Evolutionary conservation across 148 eudicot genomes (phyloP).

Genomic region (Amaranthus hypochondriacus): DNA sequence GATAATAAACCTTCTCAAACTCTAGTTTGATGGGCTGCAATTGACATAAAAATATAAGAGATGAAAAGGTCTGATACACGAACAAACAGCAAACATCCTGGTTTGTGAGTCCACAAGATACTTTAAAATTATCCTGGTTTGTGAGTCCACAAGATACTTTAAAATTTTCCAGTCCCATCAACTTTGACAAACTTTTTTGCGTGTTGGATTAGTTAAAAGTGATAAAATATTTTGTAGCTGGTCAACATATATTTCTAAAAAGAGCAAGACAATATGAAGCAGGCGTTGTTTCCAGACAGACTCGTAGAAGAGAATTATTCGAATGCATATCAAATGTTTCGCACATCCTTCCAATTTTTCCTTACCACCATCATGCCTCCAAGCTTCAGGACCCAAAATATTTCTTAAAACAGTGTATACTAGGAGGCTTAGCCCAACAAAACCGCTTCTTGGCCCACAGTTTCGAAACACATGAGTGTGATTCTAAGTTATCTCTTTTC

Average conservation of each 20-base stretch:
- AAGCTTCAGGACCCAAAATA: too few relatives aligned
- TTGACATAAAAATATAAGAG: conserved; percentile 5
- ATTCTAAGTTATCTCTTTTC: too few relatives aligned
- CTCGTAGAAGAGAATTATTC: background rate
- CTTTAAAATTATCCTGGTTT: background rate
- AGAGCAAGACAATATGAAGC: background rate
- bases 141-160: background rate
- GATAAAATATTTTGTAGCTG: background rate
- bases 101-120: background rate
- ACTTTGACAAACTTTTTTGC: background rate
- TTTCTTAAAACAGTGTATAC: too few relatives aligned
- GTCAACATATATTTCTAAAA: background rate
- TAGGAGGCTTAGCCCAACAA: too few relatives aligned
- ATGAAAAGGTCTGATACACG: background rate
- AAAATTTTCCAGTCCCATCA: background rate
- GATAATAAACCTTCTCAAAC: conserved; percentile 98
- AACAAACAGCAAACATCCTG: conserved; percentile 9
- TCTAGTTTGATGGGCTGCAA: conserved; percentile 88
- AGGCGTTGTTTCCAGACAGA: too few relatives aligned
- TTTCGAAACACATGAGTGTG: too few relatives aligned
- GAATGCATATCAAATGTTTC: background rate
- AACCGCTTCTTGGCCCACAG: too few relatives aligned
- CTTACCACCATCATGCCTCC: background rate
- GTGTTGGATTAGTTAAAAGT: background rate
- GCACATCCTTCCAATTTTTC: background rate